Base-by-base conservation (phyloP, 495 filamentous ascomycete species). In the Cudoniella acicularis region DNA sequence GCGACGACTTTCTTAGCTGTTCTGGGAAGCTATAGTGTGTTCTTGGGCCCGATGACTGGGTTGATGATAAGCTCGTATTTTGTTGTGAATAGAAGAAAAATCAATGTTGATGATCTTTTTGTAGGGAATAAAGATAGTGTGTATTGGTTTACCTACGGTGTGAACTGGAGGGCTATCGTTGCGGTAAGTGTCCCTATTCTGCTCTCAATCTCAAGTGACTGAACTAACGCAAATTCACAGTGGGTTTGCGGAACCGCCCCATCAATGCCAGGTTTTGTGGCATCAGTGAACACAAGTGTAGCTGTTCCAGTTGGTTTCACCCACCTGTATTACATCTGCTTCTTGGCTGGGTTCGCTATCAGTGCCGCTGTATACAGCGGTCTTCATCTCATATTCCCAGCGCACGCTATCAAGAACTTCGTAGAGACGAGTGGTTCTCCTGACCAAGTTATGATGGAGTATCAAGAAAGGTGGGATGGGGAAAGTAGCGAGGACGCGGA, bases 1-100 rank as follows among this genome's bases (percentile, higher is more conserved):
- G 76, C 78, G 3, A 70, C 68, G 3, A 79, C 71, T 3, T 81
- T 80, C 58, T 70, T 81, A 46, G 70, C 67, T 2, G 75, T 81
- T 6, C 61, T 81, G 10, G 74, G 71, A 49, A 71, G 72, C 8
- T 81, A 74, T 51, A 71, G 72, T 0, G 75, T 81, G 17, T 79
- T 81, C 61, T 63, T 80, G 10, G 73, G 70, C 10, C 67, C 68
- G 4, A 47, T 70, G 30, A 66, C 30, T 9, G 54, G 54, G 6
- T 4, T 56, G 10, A 56, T 56, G 54, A 23, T 54, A 6, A 36
- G 30, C 30, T 36, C 30, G 16, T 48, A 70, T 16, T 75, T 73
- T 48, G 68, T 71, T 24, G 21, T 77, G 43, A 60, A 76, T 26
- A 66, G 69, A 8, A 58, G 56, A 23, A 46, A 59, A 18, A 69